phyloP scores from a whole-genome alignment of 257 asterid genomes.

The Phtheirospermum japonicum region DNA sequence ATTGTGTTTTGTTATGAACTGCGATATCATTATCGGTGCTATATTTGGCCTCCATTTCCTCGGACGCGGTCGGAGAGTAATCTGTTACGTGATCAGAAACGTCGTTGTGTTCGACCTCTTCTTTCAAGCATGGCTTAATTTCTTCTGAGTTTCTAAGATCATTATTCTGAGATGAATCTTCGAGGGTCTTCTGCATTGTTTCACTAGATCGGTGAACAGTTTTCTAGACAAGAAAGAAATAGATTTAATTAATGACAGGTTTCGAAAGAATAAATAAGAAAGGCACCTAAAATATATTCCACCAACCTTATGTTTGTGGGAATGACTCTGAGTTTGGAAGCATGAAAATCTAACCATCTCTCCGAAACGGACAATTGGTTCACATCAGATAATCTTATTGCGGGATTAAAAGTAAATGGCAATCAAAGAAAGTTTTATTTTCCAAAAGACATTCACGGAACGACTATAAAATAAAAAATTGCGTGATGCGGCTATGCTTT shows the following conservation, averaged over 20 bases:
- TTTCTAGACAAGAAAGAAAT: slow-evolving; percentile 49
- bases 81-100: slow-evolving; percentile 38
- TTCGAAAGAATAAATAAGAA: neutral
- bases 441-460: slow-evolving; percentile 26
- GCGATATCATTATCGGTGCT: slow-evolving; percentile 37
- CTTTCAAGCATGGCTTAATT: slow-evolving; percentile 32
- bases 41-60: slow-evolving; percentile 52
- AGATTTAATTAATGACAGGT: slow-evolving; percentile 7
- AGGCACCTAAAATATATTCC: slow-evolving; percentile 9
- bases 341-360: slow-evolving; percentile 91
- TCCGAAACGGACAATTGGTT: slow-evolving; percentile 29
- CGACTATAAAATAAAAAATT: slow-evolving; percentile 32
- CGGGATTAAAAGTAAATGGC: slow-evolving; percentile 29
- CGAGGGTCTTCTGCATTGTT: slow-evolving; percentile 59
- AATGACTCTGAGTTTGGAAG: slow-evolving; percentile 63
- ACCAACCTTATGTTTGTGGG: slow-evolving; percentile 80
- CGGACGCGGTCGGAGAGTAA: slow-evolving; percentile 56
- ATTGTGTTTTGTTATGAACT: slow-evolving; percentile 26
- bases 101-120: slow-evolving; percentile 33
- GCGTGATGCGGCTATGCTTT: slow-evolving; percentile 30
- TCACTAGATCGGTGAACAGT: slow-evolving; percentile 51
- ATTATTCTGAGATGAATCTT: slow-evolving; percentile 48
- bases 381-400: slow-evolving; percentile 47
- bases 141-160: slow-evolving; percentile 30
- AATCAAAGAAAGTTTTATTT: slow-evolving; percentile 32